Base-by-base conservation (phyloP, 1,284 basidiomycete species). In the Ceratobasidium sp. region DNA sequence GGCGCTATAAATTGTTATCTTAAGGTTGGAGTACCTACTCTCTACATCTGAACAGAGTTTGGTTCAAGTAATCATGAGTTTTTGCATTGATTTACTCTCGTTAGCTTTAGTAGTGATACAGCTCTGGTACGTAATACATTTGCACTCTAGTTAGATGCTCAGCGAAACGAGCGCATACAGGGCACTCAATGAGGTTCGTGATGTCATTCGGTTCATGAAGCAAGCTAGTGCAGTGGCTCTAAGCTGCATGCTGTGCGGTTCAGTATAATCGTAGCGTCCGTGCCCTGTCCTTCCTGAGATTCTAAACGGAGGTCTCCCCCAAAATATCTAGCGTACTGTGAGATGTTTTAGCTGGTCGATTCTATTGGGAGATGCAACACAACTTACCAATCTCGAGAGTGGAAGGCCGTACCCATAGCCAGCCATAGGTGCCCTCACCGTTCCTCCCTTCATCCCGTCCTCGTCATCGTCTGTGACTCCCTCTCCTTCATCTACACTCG, bases 311-410 rank as follows among this genome's bases (percentile, higher is more conserved):
- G 76, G 42, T 77, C 76, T 4, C 76, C 76, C 15, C 76, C 76
- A 69, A 77, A 77, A 40, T 77, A 77, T 53, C 76, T 77, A 33
- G 76, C 76, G 44, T 77, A 77, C 76, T 77, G 42, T 28, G 26
- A 15, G 5, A 33, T 9, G 46, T 39, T 20, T 56, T 15, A 49
- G 39, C 20, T 15, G 49, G 3, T 20, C 40, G 18, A 18, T 10
- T 26, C 53, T 5, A 10, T 40, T 40, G 10, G 28, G 23, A 69
- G 0, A 12, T 6, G 1, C n/a, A 46, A n/a, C 15, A 46, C 51
- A 49, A 42, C 73, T 66, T 26, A 77, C 76, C 53, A 77, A 33
- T 77, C 76, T 68, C 39, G 76, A 77, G 6, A 77, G 67, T 9
- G 76, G 76, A 4, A 77, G 67, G 6, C 76, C 76, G 33, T 77